Conservation (phyloP, 2,329 filamentous ascomycete genomes). For the Cylindrodendrum hubeiense region DNA sequence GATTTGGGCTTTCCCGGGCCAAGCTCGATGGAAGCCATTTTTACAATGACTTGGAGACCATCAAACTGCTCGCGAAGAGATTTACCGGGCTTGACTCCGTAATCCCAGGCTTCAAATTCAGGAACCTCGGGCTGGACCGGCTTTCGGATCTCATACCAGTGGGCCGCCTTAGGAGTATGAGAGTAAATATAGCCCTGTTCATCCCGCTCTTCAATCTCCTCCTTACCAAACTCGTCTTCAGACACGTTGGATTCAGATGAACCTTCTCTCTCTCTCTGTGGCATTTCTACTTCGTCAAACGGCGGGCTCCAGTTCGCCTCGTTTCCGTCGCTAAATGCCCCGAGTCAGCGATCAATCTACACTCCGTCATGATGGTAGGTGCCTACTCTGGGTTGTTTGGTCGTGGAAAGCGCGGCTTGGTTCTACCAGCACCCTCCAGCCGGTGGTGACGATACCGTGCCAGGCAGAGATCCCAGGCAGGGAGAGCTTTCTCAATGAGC, state of each 20-base stretch:
- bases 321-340: slow-evolving; percentile 28
- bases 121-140: slow-evolving; percentile 30
- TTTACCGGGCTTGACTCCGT: slow-evolving; percentile 18
- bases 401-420: slow-evolving; percentile 16
- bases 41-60: slow-evolving; percentile 69
- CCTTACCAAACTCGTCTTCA: not conserved
- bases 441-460: slow-evolving; percentile 35
- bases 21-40: slow-evolving; percentile 55
- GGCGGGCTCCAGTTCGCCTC: slow-evolving; percentile 24
- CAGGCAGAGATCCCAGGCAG: slow-evolving; percentile 61
- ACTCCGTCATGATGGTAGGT: fast-evolving
- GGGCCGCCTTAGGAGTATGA: not conserved
- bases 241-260: not conserved
- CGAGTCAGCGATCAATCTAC: not conserved
- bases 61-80: slow-evolving; percentile 22
- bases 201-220: slow-evolving; percentile 32
- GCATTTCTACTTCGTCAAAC: not conserved
- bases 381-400: slow-evolving; percentile 28
- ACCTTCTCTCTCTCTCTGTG: not conserved
- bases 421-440: slow-evolving; percentile 30
- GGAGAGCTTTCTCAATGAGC: slow-evolving; percentile 51
- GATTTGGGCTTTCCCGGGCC: slow-evolving; percentile 37
- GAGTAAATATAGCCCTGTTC: not conserved
- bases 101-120: slow-evolving; percentile 53
- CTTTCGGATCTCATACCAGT: slow-evolving; percentile 29